Percentiles rank a stretch among this genome's conserved stretches.
phyloP scores from a whole-genome alignment of 2,329 filamentous ascomycete species.

The Lasiodiplodia gonubiensis region DNA sequence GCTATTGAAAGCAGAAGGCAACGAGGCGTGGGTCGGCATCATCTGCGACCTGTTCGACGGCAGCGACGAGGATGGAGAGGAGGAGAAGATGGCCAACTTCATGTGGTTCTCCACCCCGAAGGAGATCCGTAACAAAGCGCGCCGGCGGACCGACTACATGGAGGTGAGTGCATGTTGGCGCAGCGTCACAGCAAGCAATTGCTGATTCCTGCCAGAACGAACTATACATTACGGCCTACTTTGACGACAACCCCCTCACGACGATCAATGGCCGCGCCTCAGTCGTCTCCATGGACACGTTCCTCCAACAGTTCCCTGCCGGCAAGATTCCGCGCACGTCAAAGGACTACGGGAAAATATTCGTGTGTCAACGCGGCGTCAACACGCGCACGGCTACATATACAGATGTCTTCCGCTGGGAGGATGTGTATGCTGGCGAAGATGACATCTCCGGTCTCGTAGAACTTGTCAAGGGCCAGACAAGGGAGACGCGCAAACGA shows the following conservation, averaged over 20 bases:
- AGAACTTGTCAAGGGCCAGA: conserved; percentile 71
- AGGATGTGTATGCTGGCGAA: conserved; percentile 75
- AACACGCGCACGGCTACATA: conserved; percentile 89
- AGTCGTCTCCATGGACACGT: conserved; percentile 75
- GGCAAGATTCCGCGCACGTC: conserved; percentile 76
- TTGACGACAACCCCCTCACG: conserved; percentile 82
- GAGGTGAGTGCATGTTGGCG: conserved; percentile 55
- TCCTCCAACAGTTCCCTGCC: conserved; percentile 71
- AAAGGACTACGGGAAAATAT: conserved; percentile 80
- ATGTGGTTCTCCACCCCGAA: conserved; percentile 96
- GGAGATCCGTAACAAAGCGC: conserved; percentile 82
- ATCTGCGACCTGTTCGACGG: conserved; percentile 81
- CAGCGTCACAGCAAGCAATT: conserved; percentile 30
- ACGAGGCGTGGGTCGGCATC: conserved; percentile 91
- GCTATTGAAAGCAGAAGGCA: conserved; percentile 85
- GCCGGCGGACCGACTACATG: conserved; percentile 80
- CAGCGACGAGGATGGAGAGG: conserved; percentile 63
- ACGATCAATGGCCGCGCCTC: conserved; percentile 90
- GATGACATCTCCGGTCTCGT: conserved; percentile 71
- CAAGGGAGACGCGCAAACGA: conserved; percentile 71
- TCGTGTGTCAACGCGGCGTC: conserved; percentile 87
- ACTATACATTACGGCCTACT: conserved; percentile 86
- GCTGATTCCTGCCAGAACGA: conserved; percentile 71
- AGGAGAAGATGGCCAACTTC: conserved; percentile 80
- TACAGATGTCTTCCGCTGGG: conserved; percentile 91